Evolutionary conservation across 805 yeast genomes (phyloP), one percentile per base, ranked within the genome.

Genomic region (Cyberlindnera xylosilytica): DNA sequence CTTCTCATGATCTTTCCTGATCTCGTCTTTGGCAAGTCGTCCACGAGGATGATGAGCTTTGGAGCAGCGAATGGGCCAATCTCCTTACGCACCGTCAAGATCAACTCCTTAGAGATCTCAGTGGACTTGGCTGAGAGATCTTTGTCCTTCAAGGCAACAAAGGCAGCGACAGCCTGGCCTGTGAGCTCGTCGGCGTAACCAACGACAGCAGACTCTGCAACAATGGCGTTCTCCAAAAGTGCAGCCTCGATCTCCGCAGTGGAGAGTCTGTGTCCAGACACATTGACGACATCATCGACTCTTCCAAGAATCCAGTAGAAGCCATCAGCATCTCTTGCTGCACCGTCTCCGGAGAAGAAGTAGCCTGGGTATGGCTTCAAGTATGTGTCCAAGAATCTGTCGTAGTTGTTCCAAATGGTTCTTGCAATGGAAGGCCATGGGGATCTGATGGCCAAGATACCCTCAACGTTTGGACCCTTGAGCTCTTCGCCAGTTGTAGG

Each of bases 31-130:
- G 93, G 93, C 63, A 84, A 77, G 62, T 84, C 93, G 55, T 76
- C 77, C 39, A 84, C 91, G 41, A 84, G 64, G 34, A 84, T 71
- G 48, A 85, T 81, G 36, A 79, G 64, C 66, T 84, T 84, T 51
- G 93, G 93, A 34, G 91, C 88, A 29, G 93, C 93, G 66, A 84
- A 84, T 42, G 93, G 91, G 24, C 93, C 93, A 59, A 84, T 84
- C 63, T 82, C 88, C 55, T 76, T 78, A 65, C 93, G 74, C 30
- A 84, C 91, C 22, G 83, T 81, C 54, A 83, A 59, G 34, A 83
- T 65, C 58, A 84, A 62, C 53, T 79, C 83, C 66, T 78, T 79
- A 64, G 81, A 78, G 54, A 80, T 63, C 27, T 56, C 64, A 33
- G 60, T 61, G n/a, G 54, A 41, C 26, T 49, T 45, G 19, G 62